Evolutionary conservation across 78 protist species (phyloP), one percentile per base, ranked within the genome.

Genomic region (Dictyostelium firmibasis): DNA sequence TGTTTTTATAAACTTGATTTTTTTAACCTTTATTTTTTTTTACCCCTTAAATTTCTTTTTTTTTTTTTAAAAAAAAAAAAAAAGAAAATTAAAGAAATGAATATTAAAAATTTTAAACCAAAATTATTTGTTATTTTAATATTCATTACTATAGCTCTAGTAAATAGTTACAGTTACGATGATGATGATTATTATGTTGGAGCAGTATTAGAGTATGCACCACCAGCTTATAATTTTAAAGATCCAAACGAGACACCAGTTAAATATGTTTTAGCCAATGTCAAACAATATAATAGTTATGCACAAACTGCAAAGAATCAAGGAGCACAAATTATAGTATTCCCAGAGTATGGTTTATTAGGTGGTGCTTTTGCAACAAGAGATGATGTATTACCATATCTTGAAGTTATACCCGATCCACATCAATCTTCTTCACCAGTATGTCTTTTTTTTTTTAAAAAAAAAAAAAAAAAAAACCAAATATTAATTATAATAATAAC

Each of bases 311-410:
- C 87, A 38, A 20, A n/a, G 6, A 38, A 27, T 18, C 35, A 33
- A 62, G 91, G 79, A 16, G 78, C 91, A 27, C 91, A 84, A 70
- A 84, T 84, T 13, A 84, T 84, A 18, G 57, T 84, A 64, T 84
- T 84, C 60, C 81, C 91, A 27, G 91, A 84, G 72, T 84, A 84
- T 43, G 91, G 91, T 29, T 62, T 84, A 13, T 13, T 41, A 1
- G 44, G 81, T 10, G 18, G 33, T 38, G 35, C 31, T 1, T 69
- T 84, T 67, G 44, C 33, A 38, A 67, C 78, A 20, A 64, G 91
- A 64, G 81, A 84, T 60, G 29, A 25, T 8, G 20, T 84, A 8
- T 67, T 53, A 23, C 50, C 50, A 69, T 84, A 38, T 20, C 20
- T 84, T 3, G 91, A 84, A 60, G 27, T 44, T 27, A 69, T 84